Conservation (phyloP, 2,329 filamentous ascomycete species). For the Stylonectria norvegica region DNA sequence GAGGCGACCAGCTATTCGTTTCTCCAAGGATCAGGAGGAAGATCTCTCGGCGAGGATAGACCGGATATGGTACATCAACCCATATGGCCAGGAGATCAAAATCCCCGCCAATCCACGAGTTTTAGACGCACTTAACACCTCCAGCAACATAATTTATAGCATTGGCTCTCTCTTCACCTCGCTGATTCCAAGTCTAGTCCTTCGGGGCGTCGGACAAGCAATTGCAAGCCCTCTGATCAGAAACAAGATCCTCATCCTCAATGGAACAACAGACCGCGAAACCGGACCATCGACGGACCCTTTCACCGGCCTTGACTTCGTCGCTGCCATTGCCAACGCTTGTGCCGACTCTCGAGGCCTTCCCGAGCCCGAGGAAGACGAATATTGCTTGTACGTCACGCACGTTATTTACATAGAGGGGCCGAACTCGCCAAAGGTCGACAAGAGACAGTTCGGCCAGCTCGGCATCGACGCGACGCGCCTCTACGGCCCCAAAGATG, state of each 20-base stretch:
- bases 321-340: constrained; percentile 73
- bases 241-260: constrained; percentile 79
- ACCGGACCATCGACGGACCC: constrained; percentile 66
- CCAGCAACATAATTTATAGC: constrained; percentile 77
- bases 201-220: constrained; percentile 67
- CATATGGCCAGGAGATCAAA: constrained; percentile 93
- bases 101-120: constrained; percentile 81
- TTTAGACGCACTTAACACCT: constrained; percentile 60
- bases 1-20: constrained; percentile 75
- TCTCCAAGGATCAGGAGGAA: constrained; percentile 72
- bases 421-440: constrained; percentile 64
- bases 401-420: constrained; percentile 80
- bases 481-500: constrained; percentile 66
- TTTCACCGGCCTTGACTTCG: constrained; percentile 76
- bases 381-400: constrained; percentile 70
- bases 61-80: constrained; percentile 95
- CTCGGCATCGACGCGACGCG: constrained; percentile 75
- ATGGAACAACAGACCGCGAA: constrained; percentile 80
- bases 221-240: constrained; percentile 42
- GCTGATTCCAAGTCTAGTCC: constrained; percentile 76
- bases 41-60: constrained; percentile 75
- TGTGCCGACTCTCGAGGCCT: constrained; percentile 63
- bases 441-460: constrained; percentile 58
- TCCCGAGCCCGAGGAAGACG: constrained; percentile 34
- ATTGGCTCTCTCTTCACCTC: constrained; percentile 94